Conservation (phyloP, 192 early-diverging fungal genomes). For the Chytriomyces confervae region DNA sequence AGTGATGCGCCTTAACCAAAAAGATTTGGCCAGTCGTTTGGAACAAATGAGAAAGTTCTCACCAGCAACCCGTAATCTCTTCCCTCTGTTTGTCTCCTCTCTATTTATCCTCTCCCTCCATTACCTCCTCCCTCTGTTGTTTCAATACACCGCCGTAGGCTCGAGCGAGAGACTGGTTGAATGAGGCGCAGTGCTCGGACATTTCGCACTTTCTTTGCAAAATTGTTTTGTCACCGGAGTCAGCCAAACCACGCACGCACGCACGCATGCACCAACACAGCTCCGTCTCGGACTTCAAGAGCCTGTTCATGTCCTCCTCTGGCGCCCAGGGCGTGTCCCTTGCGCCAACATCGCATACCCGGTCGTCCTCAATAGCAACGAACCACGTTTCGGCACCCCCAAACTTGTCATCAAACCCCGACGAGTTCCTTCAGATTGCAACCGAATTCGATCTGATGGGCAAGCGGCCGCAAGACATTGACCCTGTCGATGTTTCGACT, state of each 20-base stretch:
- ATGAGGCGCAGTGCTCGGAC: not conserved
- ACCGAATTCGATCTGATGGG: slow-evolving; percentile 18
- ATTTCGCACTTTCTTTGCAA: not conserved
- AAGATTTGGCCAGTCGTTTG: too few relatives aligned
- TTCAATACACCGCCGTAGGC: not conserved
- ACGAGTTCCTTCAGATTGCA: slow-evolving; percentile 19
- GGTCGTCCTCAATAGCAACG: not conserved
- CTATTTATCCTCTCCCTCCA: too few relatives aligned
- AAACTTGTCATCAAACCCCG: not conserved
- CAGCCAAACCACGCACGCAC: not conserved
- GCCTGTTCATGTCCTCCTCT: not conserved
- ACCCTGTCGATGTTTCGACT: slow-evolving; percentile 25
- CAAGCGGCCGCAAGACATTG: slow-evolving; percentile 19
- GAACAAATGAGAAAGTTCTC: not conserved
- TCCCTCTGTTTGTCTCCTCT: not conserved
- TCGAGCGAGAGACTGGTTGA: not conserved
- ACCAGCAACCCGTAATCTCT: too few relatives aligned
- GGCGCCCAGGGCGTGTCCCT: not conserved
- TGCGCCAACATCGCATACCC: not conserved
- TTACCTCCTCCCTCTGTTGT: too few relatives aligned
- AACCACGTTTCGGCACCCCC: not conserved
- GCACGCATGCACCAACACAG: not conserved
- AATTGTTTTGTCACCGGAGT: not conserved
- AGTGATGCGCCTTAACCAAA: too few relatives aligned
- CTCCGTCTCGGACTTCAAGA: slow-evolving; percentile 24